Evolutionary conservation across 768 basidiomycete species (phyloP), one percentile per base, ranked within the genome.

Genomic region (Amyloporia xantha): DNA sequence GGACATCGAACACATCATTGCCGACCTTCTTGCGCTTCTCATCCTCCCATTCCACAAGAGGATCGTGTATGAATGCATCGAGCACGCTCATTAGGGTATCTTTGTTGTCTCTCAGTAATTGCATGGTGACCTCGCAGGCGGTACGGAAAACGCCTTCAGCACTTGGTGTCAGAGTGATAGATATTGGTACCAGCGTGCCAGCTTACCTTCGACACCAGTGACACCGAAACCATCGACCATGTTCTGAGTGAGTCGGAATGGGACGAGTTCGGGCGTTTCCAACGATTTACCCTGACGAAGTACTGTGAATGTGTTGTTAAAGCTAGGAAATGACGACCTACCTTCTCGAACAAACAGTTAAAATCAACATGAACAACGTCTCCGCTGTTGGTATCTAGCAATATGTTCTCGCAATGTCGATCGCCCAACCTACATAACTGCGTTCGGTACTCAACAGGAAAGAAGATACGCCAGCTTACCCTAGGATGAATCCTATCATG

Each of bases 341-440:
- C 92, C 79, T 91, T 95, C 56, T 98, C 96, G 56, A 99, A 99
- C 13, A 98, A 74, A 69, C 93, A 96, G 62, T 97, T 97, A 59
- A 99, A 94, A 65, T 98, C 96, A 49, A 98, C 93, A 57, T 99
- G 96, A 1, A 98, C 85, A 6, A 88, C 78, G 59, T 95, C 94
- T 1, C 96, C 96, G 0, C 83, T 86, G 55, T 82, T 85, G 4
- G 70, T 75, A 59, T 99, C 96, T 39, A 98, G 78, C 12, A 99
- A 73, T 42, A 98, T 97, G 62, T 99, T 99, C 68, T 98, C 95
- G 58, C 86, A 82, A 62, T 99, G 96, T 35, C 96, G 77, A 66
- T 99, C 96, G 11, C 96, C 96, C n/a, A 99, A 74, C n/a, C 94
- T 95, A 25, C 4, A 15, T 10, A 5, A 12, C 21, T 6, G 36